Base-by-base conservation (phyloP, 768 basidiomycete genomes). In the Leucocoprinus leucothites region DNA sequence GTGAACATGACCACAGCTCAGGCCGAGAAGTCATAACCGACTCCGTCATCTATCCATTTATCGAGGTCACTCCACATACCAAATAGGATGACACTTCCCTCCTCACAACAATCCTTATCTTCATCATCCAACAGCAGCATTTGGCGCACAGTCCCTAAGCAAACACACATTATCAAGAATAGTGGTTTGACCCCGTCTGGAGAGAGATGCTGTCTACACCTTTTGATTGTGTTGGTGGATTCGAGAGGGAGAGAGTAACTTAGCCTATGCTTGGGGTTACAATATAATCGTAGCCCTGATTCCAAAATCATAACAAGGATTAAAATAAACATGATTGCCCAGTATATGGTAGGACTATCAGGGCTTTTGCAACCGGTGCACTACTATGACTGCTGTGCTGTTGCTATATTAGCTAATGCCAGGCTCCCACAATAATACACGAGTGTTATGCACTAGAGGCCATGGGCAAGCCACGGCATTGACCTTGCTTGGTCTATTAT, bases 181-280 rank as follows among this genome's bases (percentile, higher is more conserved):
- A 95, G 95, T 65, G 92, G 94, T 94, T 96, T 74, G 97, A 97
- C 68, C 96, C 96, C 0, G 71, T 82, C 1, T 98, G 94, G 91
- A 79, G 91, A 58, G 84, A 94, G 62, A 66, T 67, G 36, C 69
- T 94, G 22, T 68, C 71, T 18, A 68, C 95, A 19, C 85, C 86
- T n/a, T 94, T 94, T 63, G 82, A 84, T 48, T 85, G 86, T 61
- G 77, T 87, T 25, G 83, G 85, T 58, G 54, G 54, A n/a, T 21
- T 34, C 5, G 74, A 85, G 31, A n/a, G 31, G 31, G 5, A 34
- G 13, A 34, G 31, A 6, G 31, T n/a, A n/a, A n/a, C n/a, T n/a
- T n/a, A n/a, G n/a, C n/a, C n/a, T n/a, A n/a, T n/a, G n/a, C n/a
- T n/a, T n/a, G n/a, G n/a, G n/a, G n/a, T n/a, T n/a, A n/a, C n/a